Conservation (phyloP, 2,329 filamentous ascomycete species). For the Harringtonia lauricola region DNA sequence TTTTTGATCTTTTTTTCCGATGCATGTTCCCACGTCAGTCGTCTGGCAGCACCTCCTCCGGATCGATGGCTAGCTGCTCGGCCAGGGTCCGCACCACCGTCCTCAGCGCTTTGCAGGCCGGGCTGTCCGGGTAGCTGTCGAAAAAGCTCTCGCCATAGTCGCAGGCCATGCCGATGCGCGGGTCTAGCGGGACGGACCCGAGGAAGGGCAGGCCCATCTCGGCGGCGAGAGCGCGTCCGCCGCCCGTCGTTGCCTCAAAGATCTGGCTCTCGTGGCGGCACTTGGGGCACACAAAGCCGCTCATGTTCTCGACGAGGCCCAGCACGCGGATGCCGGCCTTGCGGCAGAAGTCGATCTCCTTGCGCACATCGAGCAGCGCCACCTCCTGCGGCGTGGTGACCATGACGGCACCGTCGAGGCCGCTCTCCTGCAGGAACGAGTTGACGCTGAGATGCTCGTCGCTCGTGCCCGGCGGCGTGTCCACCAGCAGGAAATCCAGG, state of each 20-base stretch:
- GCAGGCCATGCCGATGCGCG: conserved; percentile 89
- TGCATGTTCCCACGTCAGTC: conserved; percentile 16
- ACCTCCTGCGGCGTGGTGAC: conserved; percentile 96
- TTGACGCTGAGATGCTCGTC: conserved; percentile 96
- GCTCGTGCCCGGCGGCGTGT: conserved; percentile 89
- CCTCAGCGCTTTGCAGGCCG: conserved; percentile 73
- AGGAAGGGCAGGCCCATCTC: conserved; percentile 85
- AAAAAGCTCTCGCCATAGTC: conserved; percentile 98
- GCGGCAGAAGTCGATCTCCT: conserved; percentile 94
- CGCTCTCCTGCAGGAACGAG: conserved; percentile 78
- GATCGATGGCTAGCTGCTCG: conserved; percentile 51
- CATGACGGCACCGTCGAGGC: conserved; percentile 86
- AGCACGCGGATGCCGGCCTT: conserved; percentile 86
- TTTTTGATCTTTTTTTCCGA: conserved; percentile 8
- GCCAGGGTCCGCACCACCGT: conserved; percentile 67
- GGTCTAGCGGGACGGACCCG: conserved; percentile 82
- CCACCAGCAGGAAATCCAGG: conserved; percentile 83
- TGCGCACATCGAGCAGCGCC: conserved; percentile 79
- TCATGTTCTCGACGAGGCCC: conserved; percentile 96
- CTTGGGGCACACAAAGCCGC: conserved; percentile 88
- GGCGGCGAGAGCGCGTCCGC: conserved; percentile 65
- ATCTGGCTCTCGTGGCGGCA: conserved; percentile 77
- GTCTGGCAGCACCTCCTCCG: conserved; percentile 39
- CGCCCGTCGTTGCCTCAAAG: conserved; percentile 84
- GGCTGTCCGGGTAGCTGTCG: conserved; percentile 85